Percentiles rank a stretch among this genome's conserved stretches.
These are phyloP conservation scores for Trapa incisa DNA, from an alignment of 345 rosid genomes.

Conservation along the genomic window DNA sequence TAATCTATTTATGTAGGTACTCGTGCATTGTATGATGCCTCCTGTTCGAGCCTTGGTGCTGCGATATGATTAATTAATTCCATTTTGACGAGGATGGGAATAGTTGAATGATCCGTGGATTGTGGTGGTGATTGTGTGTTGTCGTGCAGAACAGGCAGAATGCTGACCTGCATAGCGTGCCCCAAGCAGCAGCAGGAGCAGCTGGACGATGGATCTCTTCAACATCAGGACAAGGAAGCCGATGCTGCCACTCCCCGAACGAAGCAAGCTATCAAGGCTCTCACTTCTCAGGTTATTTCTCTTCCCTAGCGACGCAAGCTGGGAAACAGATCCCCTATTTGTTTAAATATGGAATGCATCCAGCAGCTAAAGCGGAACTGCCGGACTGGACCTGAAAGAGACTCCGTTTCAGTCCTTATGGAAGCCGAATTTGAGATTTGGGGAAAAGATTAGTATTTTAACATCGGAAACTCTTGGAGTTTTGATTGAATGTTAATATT, in stretches of 20 bases:
- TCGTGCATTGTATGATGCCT: not conserved
- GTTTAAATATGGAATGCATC: not conserved
- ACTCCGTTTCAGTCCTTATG: not conserved
- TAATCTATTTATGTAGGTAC: not conserved
- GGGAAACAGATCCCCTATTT: not conserved
- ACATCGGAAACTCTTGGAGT: not conserved
- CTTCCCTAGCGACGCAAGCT: not conserved
- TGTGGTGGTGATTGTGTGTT: not conserved
- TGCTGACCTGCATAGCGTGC: slow-evolving; percentile 89
- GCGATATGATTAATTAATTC: not conserved
- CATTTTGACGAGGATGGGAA: not conserved
- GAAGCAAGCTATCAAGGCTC: slow-evolving; percentile 59
- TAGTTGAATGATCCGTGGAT: not conserved
- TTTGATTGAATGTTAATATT: not conserved
- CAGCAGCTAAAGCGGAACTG: not conserved
- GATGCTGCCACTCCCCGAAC: slow-evolving; percentile 58
- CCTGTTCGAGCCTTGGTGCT: not conserved
- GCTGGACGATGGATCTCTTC: slow-evolving; percentile 48
- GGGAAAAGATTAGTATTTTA: not conserved
- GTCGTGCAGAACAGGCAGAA: slow-evolving; percentile 13
- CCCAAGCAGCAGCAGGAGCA: slow-evolving; percentile 39
- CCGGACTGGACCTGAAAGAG: not conserved
- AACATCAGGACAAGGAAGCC: slow-evolving; percentile 26
- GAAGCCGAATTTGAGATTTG: not conserved
- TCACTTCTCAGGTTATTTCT: slow-evolving; percentile 60